Evolutionary conservation across 2,329 filamentous ascomycete species (phyloP).

Genomic region (Xylaria sp.): DNA sequence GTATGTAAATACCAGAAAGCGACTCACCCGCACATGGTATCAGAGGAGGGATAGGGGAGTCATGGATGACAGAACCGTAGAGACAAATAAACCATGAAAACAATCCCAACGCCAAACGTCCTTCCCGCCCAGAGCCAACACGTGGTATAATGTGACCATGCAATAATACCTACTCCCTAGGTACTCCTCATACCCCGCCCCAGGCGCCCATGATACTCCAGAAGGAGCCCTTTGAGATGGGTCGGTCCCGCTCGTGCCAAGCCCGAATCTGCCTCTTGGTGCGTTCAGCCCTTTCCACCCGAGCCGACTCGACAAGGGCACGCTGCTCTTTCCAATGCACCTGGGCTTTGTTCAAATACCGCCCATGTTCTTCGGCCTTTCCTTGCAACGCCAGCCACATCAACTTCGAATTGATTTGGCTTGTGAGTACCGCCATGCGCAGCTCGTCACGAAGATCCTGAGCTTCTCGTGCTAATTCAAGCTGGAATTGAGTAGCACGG

Average conservation of each 20-base stretch:
- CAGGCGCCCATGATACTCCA: conserved; percentile 42
- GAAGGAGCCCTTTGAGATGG: conserved; percentile 42
- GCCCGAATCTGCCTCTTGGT: conserved; percentile 48
- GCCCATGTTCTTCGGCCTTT: conserved; percentile 58
- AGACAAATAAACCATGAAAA: conserved; percentile 42
- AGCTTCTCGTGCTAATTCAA: conserved; percentile 50
- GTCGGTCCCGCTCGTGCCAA: conserved; percentile 44
- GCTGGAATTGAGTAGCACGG: conserved; percentile 48
- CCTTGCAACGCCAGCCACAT: conserved; percentile 67
- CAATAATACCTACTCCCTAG: conserved; percentile 18
- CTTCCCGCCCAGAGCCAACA: conserved; percentile 42
- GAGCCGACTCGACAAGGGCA: conserved; percentile 48
- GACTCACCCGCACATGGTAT: conserved; percentile 31
- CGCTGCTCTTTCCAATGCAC: conserved; percentile 55
- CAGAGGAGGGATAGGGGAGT: conserved; percentile 26
- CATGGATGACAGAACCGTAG: conserved; percentile 39
- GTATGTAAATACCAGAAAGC: conserved; percentile 6
- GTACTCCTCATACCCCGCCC: conserved; percentile 34
- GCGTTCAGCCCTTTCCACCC: conserved; percentile 45
- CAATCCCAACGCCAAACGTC: conserved; percentile 46
- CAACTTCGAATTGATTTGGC: conserved; percentile 67
- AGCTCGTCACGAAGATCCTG: conserved; percentile 55
- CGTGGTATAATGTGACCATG: conserved; percentile 45
- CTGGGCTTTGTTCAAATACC: conserved; percentile 62
- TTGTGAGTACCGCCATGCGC: conserved; percentile 60